phyloP scores from a whole-genome alignment of 768 basidiomycete species.

The Tephrocybe sp. region DNA sequence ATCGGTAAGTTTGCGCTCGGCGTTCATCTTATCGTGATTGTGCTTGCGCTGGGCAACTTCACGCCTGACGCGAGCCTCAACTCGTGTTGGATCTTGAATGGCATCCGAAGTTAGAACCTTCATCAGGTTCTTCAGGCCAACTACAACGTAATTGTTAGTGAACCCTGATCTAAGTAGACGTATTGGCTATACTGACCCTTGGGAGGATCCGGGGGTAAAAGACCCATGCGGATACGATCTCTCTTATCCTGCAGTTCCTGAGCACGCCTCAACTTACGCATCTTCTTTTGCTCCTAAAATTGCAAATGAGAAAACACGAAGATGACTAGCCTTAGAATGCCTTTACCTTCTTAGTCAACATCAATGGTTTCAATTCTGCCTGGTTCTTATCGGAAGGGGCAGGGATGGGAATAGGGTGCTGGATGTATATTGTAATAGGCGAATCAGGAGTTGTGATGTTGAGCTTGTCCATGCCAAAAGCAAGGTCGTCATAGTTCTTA shows the following conservation, averaged over 20 bases:
- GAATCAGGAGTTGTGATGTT: slow-evolving; percentile 66
- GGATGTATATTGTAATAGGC: slow-evolving; percentile 87
- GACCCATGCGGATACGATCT: slow-evolving; percentile 93
- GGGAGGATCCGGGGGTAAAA: slow-evolving; percentile 91
- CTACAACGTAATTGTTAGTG: slow-evolving; percentile 34
- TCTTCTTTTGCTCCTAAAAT: slow-evolving; percentile 89
- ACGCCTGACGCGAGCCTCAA: slow-evolving; percentile 91
- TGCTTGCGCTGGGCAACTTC: slow-evolving; percentile 92
- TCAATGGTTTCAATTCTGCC: slow-evolving; percentile 76
- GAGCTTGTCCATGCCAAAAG: slow-evolving; percentile 50
- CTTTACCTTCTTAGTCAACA: slow-evolving; percentile 85
- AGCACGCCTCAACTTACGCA: slow-evolving; percentile 85
- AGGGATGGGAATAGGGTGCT: slow-evolving; percentile 96
- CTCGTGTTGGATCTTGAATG: slow-evolving; percentile 95
- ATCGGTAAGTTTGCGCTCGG: slow-evolving; percentile 86
- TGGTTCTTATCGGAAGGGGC: slow-evolving; percentile 86
- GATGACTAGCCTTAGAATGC: neutral
- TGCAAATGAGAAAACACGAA: neutral
- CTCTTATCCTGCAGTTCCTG: slow-evolving; percentile 92
- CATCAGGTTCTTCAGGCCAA: slow-evolving; percentile 95
- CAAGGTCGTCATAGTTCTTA: slow-evolving; percentile 77
- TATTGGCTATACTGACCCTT: slow-evolving; percentile 59
- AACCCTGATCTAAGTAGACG: neutral
- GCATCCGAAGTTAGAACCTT: slow-evolving; percentile 96
- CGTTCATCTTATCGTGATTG: slow-evolving; percentile 90